Percentiles rank a stretch among this genome's conserved stretches.
phyloP scores from a whole-genome alignment of 1,284 basidiomycete species.

The Ustanciosporium gigantosporum region DNA sequence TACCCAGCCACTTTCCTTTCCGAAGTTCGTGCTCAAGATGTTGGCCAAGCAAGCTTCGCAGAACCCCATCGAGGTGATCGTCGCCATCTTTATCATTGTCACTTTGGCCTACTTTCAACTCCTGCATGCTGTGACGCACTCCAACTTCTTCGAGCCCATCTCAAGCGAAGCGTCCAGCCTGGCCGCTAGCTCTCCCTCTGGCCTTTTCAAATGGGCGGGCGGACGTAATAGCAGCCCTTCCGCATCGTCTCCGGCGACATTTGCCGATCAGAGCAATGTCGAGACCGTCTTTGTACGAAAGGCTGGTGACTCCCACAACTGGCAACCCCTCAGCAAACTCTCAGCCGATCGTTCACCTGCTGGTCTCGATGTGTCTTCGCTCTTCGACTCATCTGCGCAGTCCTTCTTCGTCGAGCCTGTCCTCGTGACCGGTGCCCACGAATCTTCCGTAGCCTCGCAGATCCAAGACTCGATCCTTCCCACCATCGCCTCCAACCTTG shows the following conservation, averaged over 20 bases:
- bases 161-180: slow-evolving; percentile 38
- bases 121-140: slow-evolving; percentile 76
- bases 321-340: slow-evolving; percentile 30
- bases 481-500: slow-evolving; percentile 17
- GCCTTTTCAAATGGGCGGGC: slow-evolving; percentile 35
- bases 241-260: background rate
- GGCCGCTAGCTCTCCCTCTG: slow-evolving; percentile 37
- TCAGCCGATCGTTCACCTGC: background rate
- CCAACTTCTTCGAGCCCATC: slow-evolving; percentile 62
- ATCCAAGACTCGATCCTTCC: slow-evolving; percentile 20
- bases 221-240: slow-evolving; percentile 4
- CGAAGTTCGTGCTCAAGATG: slow-evolving; percentile 34
- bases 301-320: slow-evolving; percentile 24
- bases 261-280: slow-evolving; percentile 1
- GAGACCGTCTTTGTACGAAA: slow-evolving; percentile 35
- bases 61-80: slow-evolving; percentile 76
- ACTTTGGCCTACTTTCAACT: slow-evolving; percentile 91
- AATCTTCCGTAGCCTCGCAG: slow-evolving; percentile 14
- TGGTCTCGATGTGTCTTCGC: slow-evolving; percentile 6
- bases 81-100: slow-evolving; percentile 79
- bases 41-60: slow-evolving; percentile 40
- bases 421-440: slow-evolving; percentile 38
- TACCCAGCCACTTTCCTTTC: slow-evolving; percentile 33
- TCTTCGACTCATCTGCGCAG: slow-evolving; percentile 9
- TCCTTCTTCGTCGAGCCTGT: slow-evolving; percentile 45